Conservation (phyloP, 768 basidiomycete genomes). For the Thelephora aurantiotincta region DNA sequence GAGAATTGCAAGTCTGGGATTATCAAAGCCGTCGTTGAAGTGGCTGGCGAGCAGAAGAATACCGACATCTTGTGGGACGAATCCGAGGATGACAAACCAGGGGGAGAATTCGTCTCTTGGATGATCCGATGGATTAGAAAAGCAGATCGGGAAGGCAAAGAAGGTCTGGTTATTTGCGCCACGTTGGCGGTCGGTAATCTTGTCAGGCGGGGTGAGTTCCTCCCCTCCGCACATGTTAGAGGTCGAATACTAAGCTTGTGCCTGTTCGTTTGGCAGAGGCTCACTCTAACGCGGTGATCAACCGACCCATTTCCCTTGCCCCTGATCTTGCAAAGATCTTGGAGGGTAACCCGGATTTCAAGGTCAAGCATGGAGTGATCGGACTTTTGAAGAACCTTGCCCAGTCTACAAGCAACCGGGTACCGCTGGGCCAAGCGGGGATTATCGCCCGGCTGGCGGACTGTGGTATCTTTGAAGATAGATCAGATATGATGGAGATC, state of each 20-base stretch:
- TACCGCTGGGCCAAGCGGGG: constrained; percentile 41
- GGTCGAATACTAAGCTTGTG: neutral
- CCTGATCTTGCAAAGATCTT: constrained; percentile 50
- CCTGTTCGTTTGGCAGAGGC: constrained; percentile 26
- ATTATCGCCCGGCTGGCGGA: constrained; percentile 46
- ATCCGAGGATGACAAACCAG: constrained; percentile 36
- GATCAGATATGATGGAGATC: constrained; percentile 71
- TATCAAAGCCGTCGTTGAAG: constrained; percentile 76
- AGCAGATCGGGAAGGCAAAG: constrained; percentile 33
- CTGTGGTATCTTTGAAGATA: constrained; percentile 58
- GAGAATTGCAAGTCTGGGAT: constrained; percentile 76
- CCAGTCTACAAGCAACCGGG: constrained; percentile 42
- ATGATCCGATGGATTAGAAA: constrained; percentile 67
- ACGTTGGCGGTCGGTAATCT: constrained; percentile 75
- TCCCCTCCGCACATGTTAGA: constrained; percentile 2
- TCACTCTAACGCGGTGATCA: constrained; percentile 39
- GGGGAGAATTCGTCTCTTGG: constrained; percentile 56
- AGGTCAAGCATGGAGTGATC: constrained; percentile 80
- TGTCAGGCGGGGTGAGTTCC: constrained; percentile 48
- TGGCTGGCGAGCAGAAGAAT: constrained; percentile 71
- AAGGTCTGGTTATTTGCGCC: constrained; percentile 77
- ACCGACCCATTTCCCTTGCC: constrained; percentile 40
- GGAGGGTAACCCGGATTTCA: constrained; percentile 51
- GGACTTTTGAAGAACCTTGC: constrained; percentile 82
- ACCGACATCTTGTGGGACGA: constrained; percentile 68